A percentile compares a stretch with the other conserved stretches of the same genome.
phyloP scores from a whole-genome alignment of 805 yeast genomes.

The Clavispora fructus region DNA sequence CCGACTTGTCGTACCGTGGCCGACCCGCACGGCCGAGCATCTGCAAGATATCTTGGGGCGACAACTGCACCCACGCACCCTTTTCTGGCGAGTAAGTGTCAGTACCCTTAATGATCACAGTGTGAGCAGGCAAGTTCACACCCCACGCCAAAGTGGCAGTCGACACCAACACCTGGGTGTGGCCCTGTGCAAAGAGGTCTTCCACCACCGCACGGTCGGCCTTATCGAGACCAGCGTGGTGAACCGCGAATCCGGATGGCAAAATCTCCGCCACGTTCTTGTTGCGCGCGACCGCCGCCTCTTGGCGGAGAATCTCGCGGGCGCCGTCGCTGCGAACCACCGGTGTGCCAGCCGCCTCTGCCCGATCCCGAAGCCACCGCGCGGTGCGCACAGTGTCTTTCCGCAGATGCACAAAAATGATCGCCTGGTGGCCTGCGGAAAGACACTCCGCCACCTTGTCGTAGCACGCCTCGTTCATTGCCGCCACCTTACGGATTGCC shows the following conservation, averaged over 20 bases:
- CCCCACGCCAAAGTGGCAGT: slow-evolving; percentile 89
- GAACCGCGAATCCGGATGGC: slow-evolving; percentile 76
- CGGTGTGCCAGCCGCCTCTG: slow-evolving; percentile 39
- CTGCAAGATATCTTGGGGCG: slow-evolving; percentile 91
- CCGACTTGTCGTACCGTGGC: slow-evolving; percentile 87
- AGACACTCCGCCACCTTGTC: slow-evolving; percentile 61
- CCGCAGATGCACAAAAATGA: slow-evolving; percentile 89
- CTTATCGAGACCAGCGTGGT: slow-evolving; percentile 82
- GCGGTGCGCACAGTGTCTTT: slow-evolving; percentile 89
- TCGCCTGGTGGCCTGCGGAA: slow-evolving; percentile 67
- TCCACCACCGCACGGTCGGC: slow-evolving; percentile 74
- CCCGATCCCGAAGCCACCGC: slow-evolving; percentile 57
- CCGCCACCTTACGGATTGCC: slow-evolving; percentile 69
- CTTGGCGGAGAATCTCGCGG: slow-evolving; percentile 56
- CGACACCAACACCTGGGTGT: slow-evolving; percentile 71
- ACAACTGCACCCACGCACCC: slow-evolving; percentile 85
- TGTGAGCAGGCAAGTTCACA: slow-evolving; percentile 75
- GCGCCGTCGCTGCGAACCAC: slow-evolving; percentile 46
- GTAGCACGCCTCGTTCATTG: slow-evolving; percentile 87
- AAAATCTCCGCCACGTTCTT: slow-evolving; percentile 53
- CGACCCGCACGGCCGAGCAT: slow-evolving; percentile 99
- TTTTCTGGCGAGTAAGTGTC: slow-evolving; percentile 88
- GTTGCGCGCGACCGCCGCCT: slow-evolving; percentile 53
- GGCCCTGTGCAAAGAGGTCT: slow-evolving; percentile 84
- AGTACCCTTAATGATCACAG: slow-evolving; percentile 86